Conservation (phyloP, 2,329 filamentous ascomycete genomes). For the Rugonectria rugulosa region DNA sequence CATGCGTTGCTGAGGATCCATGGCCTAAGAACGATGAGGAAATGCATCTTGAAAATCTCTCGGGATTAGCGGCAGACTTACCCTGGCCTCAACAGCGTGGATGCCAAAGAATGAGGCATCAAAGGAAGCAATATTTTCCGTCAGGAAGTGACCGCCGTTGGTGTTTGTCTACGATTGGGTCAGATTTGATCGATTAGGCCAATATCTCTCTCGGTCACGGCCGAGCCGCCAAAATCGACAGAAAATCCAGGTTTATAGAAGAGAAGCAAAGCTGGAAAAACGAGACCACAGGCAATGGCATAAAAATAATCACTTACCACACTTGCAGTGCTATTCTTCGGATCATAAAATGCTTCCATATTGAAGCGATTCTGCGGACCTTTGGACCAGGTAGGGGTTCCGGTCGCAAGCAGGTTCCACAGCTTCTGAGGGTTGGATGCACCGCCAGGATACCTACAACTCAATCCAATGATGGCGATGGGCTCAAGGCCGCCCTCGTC, state of each 20-base stretch:
- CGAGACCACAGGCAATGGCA: neutral
- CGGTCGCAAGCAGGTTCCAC: conserved; percentile 31
- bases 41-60: neutral
- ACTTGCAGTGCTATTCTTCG: conserved; percentile 11
- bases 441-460: conserved; percentile 30
- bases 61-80: neutral
- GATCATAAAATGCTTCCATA: conserved; percentile 48
- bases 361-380: conserved; percentile 56
- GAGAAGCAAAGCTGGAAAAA: neutral
- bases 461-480: conserved; percentile 36
- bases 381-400: conserved; percentile 47
- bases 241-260: neutral
- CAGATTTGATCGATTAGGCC: too few species aligned
- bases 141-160: conserved; percentile 39
- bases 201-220: too few species aligned
- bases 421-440: conserved; percentile 23
- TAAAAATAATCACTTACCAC: neutral
- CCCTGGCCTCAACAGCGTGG: conserved; percentile 25
- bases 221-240: neutral
- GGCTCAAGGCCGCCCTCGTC: conserved; percentile 21
- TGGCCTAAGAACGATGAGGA: conserved; percentile 19
- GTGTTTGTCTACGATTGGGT: conserved; percentile 19
- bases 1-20: conserved; percentile 41
- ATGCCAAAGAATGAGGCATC: conserved; percentile 38
- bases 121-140: conserved; percentile 34